phyloP scores from a whole-genome alignment of 2,329 filamentous ascomycete genomes.

The Fusarium sp. region DNA sequence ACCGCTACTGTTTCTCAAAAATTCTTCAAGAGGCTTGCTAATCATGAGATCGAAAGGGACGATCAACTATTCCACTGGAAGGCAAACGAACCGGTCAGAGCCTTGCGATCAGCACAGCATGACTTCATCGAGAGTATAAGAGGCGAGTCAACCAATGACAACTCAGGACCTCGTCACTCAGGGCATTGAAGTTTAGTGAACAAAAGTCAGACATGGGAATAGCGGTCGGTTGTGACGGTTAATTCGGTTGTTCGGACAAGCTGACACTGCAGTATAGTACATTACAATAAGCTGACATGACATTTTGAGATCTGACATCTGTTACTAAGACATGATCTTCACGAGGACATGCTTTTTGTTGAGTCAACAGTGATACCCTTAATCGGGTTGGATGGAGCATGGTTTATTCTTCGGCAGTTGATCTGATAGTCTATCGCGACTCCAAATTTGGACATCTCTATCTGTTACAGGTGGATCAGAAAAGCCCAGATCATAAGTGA shows the following conservation, averaged over 20 bases:
- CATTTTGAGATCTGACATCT: background rate
- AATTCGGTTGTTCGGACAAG: conserved; percentile 1
- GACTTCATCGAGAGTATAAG: conserved; percentile 11
- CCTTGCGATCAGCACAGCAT: conserved; percentile 15
- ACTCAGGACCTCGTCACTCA: background rate
- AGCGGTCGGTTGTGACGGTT: background rate
- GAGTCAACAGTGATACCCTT: background rate
- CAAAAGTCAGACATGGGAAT: background rate
- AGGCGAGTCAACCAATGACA: background rate
- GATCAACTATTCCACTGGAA: conserved; percentile 3
- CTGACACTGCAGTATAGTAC: background rate
- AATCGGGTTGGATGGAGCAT: background rate
- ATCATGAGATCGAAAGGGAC: conserved; percentile 25
- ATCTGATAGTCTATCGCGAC: background rate
- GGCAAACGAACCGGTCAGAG: conserved; percentile 1
- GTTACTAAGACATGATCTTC: background rate
- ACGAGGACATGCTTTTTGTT: background rate
- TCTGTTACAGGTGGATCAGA: background rate
- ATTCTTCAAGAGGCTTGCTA: background rate
- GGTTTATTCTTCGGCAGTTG: background rate
- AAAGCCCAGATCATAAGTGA: conserved; percentile 1
- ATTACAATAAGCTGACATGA: background rate
- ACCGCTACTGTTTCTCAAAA: background rate
- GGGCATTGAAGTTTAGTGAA: background rate
- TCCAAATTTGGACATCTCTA: background rate